Evolutionary conservation across 805 yeast genomes (phyloP), one percentile per base, ranked within the genome.

Genomic region (Cyberlindnera bimundalis): DNA sequence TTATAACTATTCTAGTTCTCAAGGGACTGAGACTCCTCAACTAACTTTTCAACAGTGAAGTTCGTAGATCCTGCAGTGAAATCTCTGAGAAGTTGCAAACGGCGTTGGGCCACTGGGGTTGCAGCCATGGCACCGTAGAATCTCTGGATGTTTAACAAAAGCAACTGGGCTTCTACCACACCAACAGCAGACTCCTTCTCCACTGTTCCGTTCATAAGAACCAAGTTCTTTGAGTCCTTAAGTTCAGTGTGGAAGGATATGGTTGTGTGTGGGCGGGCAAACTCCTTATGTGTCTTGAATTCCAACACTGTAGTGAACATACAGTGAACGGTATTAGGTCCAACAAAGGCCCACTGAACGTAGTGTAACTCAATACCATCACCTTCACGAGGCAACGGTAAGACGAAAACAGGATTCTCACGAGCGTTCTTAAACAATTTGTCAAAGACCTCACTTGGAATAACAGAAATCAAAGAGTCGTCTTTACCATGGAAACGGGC

Each of bases 231-330:
- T 13, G 72, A 70, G 0, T 70, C 62, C 5, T 65, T 67, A 37
- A 91, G 65, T 41, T 93, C 96, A 32, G 81, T 78, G 65, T 91
- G 97, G 70, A 91, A 84, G 62, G 80, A 78, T 47, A 93, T 68
- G 0, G 96, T 86, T 0, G 97, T 88, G 62, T 93, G 98, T 1
- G 99, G 98, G 58, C 87, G 82, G 9, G 99, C 96, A 62, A 72
- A 93, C 58, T 91, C 97, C 41, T 77, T 78, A 58, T 91, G 96
- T 21, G 89, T 72, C 61, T 91, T 89, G 64, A 79, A 93, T 64
- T 93, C 98, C 2, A 93, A 90, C 48, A 93, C 72, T 0, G 96
- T 80, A 2, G 99, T 93, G 53, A 93, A 70, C 74, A 93, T 74
- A 58, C 95, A 87, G 65, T 93, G 96, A 1, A 86, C 71, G 2